Evolutionary conservation across 2,329 filamentous ascomycete species (phyloP).

Genomic region (Pyrenophora tritici-repentis): DNA sequence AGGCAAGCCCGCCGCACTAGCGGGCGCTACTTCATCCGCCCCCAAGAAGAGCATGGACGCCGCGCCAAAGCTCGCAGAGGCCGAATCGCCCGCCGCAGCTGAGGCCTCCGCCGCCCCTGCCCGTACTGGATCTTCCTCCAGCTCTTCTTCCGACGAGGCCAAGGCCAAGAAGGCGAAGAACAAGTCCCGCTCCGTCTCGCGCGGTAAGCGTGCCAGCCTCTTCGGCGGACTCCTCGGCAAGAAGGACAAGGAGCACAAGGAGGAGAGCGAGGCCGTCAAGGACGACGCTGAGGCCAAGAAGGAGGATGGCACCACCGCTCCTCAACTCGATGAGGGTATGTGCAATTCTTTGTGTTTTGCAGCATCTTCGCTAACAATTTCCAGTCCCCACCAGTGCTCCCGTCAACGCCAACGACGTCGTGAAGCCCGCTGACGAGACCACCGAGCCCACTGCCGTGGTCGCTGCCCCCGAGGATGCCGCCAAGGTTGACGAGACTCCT

Average conservation of each 20-base stretch:
- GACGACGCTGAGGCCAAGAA: conserved; percentile 42
- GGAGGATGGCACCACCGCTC: conserved; percentile 37
- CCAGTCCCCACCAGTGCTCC: conserved; percentile 40
- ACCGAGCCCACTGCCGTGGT: conserved; percentile 49
- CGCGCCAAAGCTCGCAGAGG: conserved; percentile 46
- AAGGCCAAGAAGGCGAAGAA: conserved; percentile 55
- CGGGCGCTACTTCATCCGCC: conserved; percentile 45
- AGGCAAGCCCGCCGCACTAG: conserved; percentile 50
- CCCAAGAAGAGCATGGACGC: conserved; percentile 57
- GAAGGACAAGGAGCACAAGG: conserved; percentile 61
- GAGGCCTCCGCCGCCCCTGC: conserved; percentile 30
- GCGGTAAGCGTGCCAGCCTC: conserved; percentile 61
- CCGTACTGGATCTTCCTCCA: conserved; percentile 48
- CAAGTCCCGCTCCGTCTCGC: conserved; percentile 66
- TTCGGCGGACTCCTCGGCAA: conserved; percentile 64
- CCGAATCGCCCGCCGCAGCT: conserved; percentile 33
- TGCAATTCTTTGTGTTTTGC: not conserved
- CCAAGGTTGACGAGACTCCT: conserved; percentile 54
- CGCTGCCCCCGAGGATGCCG: conserved; percentile 42
- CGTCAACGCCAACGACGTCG: conserved; percentile 40
- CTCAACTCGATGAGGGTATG: conserved; percentile 42
- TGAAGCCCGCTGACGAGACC: conserved; percentile 38
- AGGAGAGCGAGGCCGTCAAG: conserved; percentile 45
- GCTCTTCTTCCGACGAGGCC: conserved; percentile 53
- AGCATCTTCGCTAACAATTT: conserved; percentile 12